Evolutionary conservation across 2,329 filamentous ascomycete species (phyloP), one percentile per base, ranked within the genome.

Genomic region (Basipetospora chlamydospora): DNA sequence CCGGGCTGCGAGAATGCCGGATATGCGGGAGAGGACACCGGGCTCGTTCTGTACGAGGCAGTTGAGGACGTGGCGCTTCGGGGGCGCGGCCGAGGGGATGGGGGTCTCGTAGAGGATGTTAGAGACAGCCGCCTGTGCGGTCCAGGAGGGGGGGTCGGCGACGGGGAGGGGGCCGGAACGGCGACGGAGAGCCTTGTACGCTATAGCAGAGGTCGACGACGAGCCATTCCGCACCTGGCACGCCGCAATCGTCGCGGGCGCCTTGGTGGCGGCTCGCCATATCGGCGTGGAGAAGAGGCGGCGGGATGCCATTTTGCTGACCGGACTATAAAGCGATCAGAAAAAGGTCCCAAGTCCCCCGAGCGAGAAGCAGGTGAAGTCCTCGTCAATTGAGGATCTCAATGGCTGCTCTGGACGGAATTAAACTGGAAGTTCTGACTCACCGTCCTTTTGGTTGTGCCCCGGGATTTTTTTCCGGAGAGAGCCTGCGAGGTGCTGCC

Each of bases 21-120:
- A 96, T 8, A 98, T 84, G 42, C 90, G 86, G 36, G 88, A 96
- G 40, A 98, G 69, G 39, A 98, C 90, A 64, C 90, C 90, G 10
- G 90, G 90, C 66, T 98, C 90, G 64, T 98, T 98, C 62, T 98
- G 90, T 42, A 98, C 90, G 43, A 98, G 73, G 58, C 90, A 98
- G 65, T 98, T 98, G 60, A 98, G 78, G 54, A 98, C 75, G 61
- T 98, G 90, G 38, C 87, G 80, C 66, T 94, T 96, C 30, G 85
- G 80, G 7, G 90, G 88, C 17, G 77, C 77, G 49, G 70, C 70
- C 11, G 85, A 87, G 6, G 86, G 83, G 13, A 82, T 70, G 5
- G 90, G 90, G 3, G 87, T 96, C 70, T 98, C 90, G 68, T 98
- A 98, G 59, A 98, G 82, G 55, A 98, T 98, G 58, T 88, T 94